A percentile compares a stretch with the other conserved stretches of the same genome.
phyloP scores from a whole-genome alignment of 306 rosid species.

The Fagus sylvatica region DNA sequence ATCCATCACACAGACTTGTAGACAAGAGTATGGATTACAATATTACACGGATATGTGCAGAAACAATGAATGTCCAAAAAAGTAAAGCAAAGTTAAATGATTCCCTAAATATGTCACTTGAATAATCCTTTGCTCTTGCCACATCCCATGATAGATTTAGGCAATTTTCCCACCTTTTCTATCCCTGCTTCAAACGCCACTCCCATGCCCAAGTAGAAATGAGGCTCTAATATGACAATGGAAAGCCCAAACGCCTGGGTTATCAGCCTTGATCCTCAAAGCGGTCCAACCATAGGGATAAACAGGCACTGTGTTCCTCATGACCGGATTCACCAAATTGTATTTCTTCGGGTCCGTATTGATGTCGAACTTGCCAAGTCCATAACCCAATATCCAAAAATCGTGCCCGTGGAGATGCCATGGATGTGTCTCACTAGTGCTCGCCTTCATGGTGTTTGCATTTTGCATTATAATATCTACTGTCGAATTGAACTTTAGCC shows the following conservation, averaged over 20 bases:
- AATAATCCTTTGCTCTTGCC: constrained; percentile 44
- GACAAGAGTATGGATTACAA: no score
- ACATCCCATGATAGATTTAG: constrained; percentile 31
- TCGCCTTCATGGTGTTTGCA: constrained; percentile 41
- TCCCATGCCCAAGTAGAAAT: constrained; percentile 91
- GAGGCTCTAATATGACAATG: constrained; percentile 95
- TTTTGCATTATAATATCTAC: constrained; percentile 59
- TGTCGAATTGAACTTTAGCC: constrained; percentile 46
- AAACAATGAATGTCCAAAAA: no score
- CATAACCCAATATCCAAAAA: constrained; percentile 57
- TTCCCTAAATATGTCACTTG: no score
- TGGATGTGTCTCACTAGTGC: constrained; percentile 57
- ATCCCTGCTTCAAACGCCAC: constrained; percentile 84
- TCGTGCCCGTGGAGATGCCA: constrained; percentile 71
- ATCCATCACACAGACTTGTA: no score
- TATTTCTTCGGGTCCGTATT: constrained; percentile 46
- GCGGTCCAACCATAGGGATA: constrained; percentile 85
- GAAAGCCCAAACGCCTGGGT: constrained; percentile 91
- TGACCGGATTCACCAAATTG: constrained; percentile 74
- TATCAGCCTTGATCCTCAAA: constrained; percentile 66
- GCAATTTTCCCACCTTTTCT: constrained; percentile 44
- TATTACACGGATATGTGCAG: no score
- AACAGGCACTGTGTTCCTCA: constrained; percentile 80
- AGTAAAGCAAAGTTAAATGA: no score
- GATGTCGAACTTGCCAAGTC: constrained; percentile 45